Conservation (phyloP, 768 basidiomycete species). For the Agrocybe praecox region DNA sequence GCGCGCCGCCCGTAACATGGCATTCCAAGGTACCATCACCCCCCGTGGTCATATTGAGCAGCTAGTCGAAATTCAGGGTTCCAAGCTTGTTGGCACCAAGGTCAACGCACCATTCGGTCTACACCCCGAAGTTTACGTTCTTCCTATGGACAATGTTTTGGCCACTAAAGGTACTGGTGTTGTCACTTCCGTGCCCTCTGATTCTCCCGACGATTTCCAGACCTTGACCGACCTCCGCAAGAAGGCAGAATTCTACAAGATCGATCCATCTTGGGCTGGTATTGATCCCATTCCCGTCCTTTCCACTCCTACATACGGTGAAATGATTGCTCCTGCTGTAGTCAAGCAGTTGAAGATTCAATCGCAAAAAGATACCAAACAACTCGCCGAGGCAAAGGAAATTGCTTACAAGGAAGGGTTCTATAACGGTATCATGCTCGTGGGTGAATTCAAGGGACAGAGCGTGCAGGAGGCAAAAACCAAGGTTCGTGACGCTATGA, state of each 20-base stretch:
- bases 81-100: slow-evolving; percentile 82
- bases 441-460: slow-evolving; percentile 89
- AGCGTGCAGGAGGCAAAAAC: slow-evolving; percentile 90
- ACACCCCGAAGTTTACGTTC: slow-evolving; percentile 86
- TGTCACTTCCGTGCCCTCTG: slow-evolving; percentile 96
- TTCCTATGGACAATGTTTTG: slow-evolving; percentile 98
- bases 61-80: slow-evolving; percentile 77
- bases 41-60: slow-evolving; percentile 73
- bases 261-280: slow-evolving; percentile 85
- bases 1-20: slow-evolving; percentile 96
- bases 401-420: slow-evolving; percentile 99
- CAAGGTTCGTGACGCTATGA: slow-evolving; percentile 85
- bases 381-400: slow-evolving; percentile 95
- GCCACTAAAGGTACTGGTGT: slow-evolving; percentile 99
- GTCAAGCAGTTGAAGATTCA: slow-evolving; percentile 92
- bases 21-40: slow-evolving; percentile 86
- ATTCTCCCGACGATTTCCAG: slow-evolving; percentile 96
- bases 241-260: slow-evolving; percentile 96
- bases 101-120: slow-evolving; percentile 86
- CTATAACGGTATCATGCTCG: slow-evolving; percentile 89
- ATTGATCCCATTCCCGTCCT: slow-evolving; percentile 89
- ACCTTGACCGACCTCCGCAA: slow-evolving; percentile 91
- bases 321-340: slow-evolving; percentile 82
- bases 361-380: slow-evolving; percentile 92
- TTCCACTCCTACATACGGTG: slow-evolving; percentile 88